These are phyloP conservation scores for Yarrowia sp. DNA, from an alignment of 805 yeast genomes.

Conservation along the genomic window DNA sequence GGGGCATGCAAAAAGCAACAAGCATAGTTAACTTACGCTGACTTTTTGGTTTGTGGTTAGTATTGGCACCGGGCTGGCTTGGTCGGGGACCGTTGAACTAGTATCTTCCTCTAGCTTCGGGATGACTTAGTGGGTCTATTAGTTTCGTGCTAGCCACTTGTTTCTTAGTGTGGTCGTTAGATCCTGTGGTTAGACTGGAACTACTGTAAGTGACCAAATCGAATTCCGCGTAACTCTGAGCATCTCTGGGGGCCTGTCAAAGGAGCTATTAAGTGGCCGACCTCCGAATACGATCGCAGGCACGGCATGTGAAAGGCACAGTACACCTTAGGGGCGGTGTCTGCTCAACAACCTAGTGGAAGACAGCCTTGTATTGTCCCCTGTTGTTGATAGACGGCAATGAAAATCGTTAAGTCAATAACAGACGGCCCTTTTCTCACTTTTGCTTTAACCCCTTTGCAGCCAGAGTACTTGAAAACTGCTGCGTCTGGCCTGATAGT, in stretches of 20 bases:
- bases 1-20: conserved; percentile 19
- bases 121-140: neutral
- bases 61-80: neutral
- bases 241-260: too few species aligned
- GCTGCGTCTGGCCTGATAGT: neutral
- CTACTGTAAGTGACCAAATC: too few species aligned
- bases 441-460: too few species aligned
- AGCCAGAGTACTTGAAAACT: too few species aligned
- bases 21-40: neutral
- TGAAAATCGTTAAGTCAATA: neutral
- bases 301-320: neutral
- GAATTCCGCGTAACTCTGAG: too few species aligned
- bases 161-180: too few species aligned
- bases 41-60: neutral
- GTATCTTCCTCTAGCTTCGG: neutral
- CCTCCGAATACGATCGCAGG: too few species aligned
- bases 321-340: too few species aligned
- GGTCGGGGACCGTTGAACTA: conserved; percentile 1
- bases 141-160: neutral
- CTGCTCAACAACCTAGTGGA: neutral
- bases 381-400: conserved; percentile 5
- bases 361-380: neutral
- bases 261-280: too few species aligned
- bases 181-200: too few species aligned
- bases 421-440: neutral